Conservation (phyloP, 2,329 filamentous ascomycete genomes). For the Tolypocladium tundrense region DNA sequence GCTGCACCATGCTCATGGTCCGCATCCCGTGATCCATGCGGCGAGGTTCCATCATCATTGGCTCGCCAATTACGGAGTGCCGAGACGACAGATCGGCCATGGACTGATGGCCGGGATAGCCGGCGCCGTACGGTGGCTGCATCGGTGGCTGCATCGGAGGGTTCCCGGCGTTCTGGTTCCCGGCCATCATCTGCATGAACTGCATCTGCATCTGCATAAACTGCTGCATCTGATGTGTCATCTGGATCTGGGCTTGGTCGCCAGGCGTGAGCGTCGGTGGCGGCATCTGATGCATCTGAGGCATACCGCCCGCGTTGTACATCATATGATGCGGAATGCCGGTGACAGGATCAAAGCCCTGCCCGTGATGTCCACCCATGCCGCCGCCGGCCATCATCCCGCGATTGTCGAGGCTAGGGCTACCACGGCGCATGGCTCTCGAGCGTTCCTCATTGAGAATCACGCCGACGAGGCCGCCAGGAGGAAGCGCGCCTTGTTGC, state of each 20-base stretch:
- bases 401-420: slow-evolving; percentile 52
- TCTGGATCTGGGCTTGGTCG: slow-evolving; percentile 67
- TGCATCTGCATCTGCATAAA: slow-evolving; percentile 95
- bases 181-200: slow-evolving; percentile 75
- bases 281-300: slow-evolving; percentile 19
- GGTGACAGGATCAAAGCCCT: slow-evolving; percentile 35
- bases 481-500: slow-evolving; percentile 35
- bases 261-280: slow-evolving; percentile 42
- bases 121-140: slow-evolving; percentile 16
- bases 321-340: slow-evolving; percentile 36
- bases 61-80: slow-evolving; percentile 37
- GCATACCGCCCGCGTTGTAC: slow-evolving; percentile 19
- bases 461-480: slow-evolving; percentile 75
- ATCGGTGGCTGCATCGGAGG: slow-evolving; percentile 19
- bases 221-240: slow-evolving; percentile 74
- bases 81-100: slow-evolving; percentile 33
- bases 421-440: slow-evolving; percentile 67
- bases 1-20: slow-evolving; percentile 78
- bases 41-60: slow-evolving; percentile 32
- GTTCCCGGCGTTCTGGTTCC: slow-evolving; percentile 19
- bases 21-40: slow-evolving; percentile 40
- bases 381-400: slow-evolving; percentile 25
- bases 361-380: slow-evolving; percentile 25
- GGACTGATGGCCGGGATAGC: slow-evolving; percentile 24
- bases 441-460: slow-evolving; percentile 79